Base-by-base conservation (phyloP, 352 stramenopile genomes). In the Phytophthora pisi region DNA sequence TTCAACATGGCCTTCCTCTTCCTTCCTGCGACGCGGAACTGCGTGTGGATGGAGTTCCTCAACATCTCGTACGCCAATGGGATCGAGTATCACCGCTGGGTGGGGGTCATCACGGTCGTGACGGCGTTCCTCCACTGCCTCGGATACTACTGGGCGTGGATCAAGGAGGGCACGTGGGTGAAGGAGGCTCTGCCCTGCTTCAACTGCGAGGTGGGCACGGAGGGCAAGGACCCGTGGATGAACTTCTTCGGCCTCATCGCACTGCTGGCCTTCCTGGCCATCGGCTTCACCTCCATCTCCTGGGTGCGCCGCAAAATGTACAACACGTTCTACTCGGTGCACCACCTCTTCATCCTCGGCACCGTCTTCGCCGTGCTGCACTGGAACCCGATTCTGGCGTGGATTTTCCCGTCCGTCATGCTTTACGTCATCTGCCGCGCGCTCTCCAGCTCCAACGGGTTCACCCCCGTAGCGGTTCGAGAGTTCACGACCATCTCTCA, bases 241-340 rank as follows among this genome's bases (percentile, higher is more conserved):
- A 89, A 89, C 57, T 64, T 81, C 23, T 86, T 86, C 45, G 78
- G 80, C n/a, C n/a, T n/a, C n/a, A n/a, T 86, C 15, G 66, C 80
- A 4, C 45, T 86, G 9, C 26, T 83, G 2, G 49, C 38, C 45
- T 82, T 89, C 54, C 53, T 89, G 5, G 28, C 66, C 24, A 82
- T 89, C 53, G 76, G 68, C 0, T 47, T 78, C 30, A 86, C 75
- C 0, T 81, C 80, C 1, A 64, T 84, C 2, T 53, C 77, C 7
- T 81, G 45, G 47, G 45, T 88, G 31, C 72, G 31, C 31, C 31
- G 31, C 31, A 38, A 38, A 38, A 38, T 38, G 31, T 38, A 38
- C 31, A 38, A 38, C 31, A 38, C 31, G 31, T 38, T 38, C 31
- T 83, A 88, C 52, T 56, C 3, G 34, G 67, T 70, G 1, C 80